Base-by-base conservation (phyloP, 73 alveolate genomes). In the Breviolum minutum region DNA sequence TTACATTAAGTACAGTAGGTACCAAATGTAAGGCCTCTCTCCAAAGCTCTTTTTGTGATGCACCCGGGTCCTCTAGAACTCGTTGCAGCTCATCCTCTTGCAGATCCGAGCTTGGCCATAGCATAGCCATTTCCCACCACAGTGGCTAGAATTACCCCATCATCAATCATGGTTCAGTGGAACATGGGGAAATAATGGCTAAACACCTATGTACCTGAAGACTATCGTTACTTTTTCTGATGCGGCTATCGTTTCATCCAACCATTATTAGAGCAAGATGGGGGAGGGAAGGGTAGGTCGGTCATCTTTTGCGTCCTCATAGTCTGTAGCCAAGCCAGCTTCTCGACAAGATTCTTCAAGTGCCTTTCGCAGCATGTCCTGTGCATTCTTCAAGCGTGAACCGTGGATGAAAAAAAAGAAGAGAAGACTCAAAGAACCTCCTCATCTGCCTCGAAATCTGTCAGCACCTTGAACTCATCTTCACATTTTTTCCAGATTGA, bases 351-450 rank as follows among this genome's bases (percentile, higher is more conserved):
- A 92, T 48, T 54, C 98, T n/a, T 73, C 98, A 13, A 92, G 90
- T 4, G 98, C 98, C 70, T 84, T 80, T 12, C 98, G 98, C 90
- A 92, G 81, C 98, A 92, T 92, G 32, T 84, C 98, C 98, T 92
- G 29, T 30, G 32, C 24, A 11, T 22, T 40, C n/a, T n/a, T n/a
- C n/a, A n/a, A n/a, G n/a, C n/a, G n/a, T n/a, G n/a, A n/a, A n/a
- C n/a, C n/a, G n/a, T n/a, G n/a, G n/a, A n/a, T n/a, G n/a, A n/a
- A n/a, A n/a, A n/a, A n/a, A n/a, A n/a, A n/a, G n/a, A n/a, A n/a
- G n/a, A 16, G 82, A 22, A 16, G 48, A 71, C 13, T 71, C 40
- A 22, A 11, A 17, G n/a, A 24, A 10, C 98, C 98, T 92, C 98
- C 14, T 92, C 98, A 74, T 92, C 98, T 54, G 54, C 98, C 8